A percentile compares a stretch with the other conserved stretches of the same genome.
These are phyloP conservation scores for Trapa incisa DNA, from an alignment of 345 rosid genomes.

Conservation along the genomic window DNA sequence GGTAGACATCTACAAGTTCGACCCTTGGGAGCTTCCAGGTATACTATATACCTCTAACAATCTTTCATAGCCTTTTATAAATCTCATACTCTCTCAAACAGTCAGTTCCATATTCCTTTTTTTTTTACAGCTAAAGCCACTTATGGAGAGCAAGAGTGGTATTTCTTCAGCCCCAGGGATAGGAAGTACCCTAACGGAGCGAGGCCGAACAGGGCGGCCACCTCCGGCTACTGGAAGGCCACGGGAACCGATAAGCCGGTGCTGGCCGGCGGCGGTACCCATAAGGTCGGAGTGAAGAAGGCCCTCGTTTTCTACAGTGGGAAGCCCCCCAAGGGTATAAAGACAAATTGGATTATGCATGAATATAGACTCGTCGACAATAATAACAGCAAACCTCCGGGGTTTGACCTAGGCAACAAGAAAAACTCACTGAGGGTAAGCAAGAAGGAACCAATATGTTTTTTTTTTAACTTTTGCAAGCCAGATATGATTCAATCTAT, in stretches of 20 bases:
- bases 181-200: conserved; percentile 96
- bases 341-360: conserved; percentile 98
- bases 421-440: conserved; percentile 78
- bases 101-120: no score
- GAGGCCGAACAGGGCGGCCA: conserved; percentile 90
- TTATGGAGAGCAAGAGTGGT: conserved; percentile 97
- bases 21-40: conserved; percentile 98
- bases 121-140: conserved; percentile 48
- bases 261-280: conserved; percentile 40
- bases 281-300: conserved; percentile 82
- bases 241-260: conserved; percentile 98
- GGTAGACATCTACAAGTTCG: conserved; percentile 82
- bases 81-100: no score
- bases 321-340: conserved; percentile 91
- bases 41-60: no score
- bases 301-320: conserved; percentile 89
- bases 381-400: conserved; percentile 46
- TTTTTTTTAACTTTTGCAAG: background rate
- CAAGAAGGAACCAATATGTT: background rate
- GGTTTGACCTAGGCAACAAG: conserved; percentile 56
- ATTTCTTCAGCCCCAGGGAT: conserved; percentile 89
- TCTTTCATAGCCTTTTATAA: no score
- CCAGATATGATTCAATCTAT: no score
- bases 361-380: conserved; percentile 65
- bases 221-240: conserved; percentile 99